Evolutionary conservation across 2,329 filamentous ascomycete genomes (phyloP).

Genomic region (Ceratocystis lukuohia): DNA sequence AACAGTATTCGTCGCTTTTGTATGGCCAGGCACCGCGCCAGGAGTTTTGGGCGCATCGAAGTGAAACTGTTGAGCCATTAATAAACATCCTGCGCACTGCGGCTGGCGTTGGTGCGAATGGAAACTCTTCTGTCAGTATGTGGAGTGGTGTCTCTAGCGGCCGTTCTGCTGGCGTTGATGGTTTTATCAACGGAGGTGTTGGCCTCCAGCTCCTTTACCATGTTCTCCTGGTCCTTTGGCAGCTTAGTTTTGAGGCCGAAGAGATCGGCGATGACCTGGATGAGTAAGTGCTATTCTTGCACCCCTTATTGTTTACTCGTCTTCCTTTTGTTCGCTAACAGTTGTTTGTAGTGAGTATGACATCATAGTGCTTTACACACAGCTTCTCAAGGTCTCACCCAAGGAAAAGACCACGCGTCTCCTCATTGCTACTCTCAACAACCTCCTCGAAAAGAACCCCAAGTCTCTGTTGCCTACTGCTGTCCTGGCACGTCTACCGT

Average conservation of each 20-base stretch:
- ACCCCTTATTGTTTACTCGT: background rate
- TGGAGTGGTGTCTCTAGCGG: constrained; percentile 43
- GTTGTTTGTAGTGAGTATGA: constrained; percentile 62
- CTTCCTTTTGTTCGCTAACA: background rate
- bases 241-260: constrained; percentile 86
- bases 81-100: constrained; percentile 71
- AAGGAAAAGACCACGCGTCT: constrained; percentile 97
- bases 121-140: constrained; percentile 44
- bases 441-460: constrained; percentile 60
- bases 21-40: constrained; percentile 60
- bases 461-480: constrained; percentile 69
- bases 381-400: constrained; percentile 78
- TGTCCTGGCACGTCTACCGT: constrained; percentile 68
- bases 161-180: constrained; percentile 50
- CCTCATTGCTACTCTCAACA: constrained; percentile 76
- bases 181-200: constrained; percentile 62
- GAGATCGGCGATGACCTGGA: constrained; percentile 62
- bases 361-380: constrained; percentile 80
- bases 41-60: constrained; percentile 82
- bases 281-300: constrained; percentile 43
- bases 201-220: constrained; percentile 89
- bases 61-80: constrained; percentile 70
- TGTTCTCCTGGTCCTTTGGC: constrained; percentile 86
- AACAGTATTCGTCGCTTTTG: constrained; percentile 75
- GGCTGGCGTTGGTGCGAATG: constrained; percentile 56